These are phyloP conservation scores for Laburnicola sp. DNA, from an alignment of 2,329 filamentous ascomycete genomes.

Conservation along the genomic window DNA sequence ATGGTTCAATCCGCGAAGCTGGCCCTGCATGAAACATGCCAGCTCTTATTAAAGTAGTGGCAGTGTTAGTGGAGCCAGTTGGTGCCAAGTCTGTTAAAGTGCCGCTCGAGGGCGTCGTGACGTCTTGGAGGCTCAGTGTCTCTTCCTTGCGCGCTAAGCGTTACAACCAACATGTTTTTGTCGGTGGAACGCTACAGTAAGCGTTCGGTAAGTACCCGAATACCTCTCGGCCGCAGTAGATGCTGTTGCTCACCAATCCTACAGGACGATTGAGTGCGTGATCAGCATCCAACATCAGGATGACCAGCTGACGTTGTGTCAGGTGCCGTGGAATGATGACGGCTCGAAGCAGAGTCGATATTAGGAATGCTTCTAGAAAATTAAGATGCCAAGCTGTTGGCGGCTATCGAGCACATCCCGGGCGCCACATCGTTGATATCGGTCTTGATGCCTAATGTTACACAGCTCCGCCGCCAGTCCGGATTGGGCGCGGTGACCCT, in stretches of 20 bases:
- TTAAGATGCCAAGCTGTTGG: conserved; percentile 1
- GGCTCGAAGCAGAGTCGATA: conserved; percentile 7
- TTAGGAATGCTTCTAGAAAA: conserved; percentile 9
- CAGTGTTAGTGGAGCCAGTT: conserved; percentile 29
- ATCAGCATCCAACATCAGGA: neutral
- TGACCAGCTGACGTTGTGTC: conserved; percentile 3
- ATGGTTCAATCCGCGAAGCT: conserved; percentile 27
- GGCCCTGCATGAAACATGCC: conserved; percentile 39
- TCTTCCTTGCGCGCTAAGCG: conserved; percentile 13
- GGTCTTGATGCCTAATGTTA: conserved; percentile 6
- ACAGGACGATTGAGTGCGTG: neutral
- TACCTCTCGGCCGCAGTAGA: neutral
- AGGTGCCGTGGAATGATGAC: conserved; percentile 5
- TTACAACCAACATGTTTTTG: no score
- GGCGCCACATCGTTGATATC: conserved; percentile 4
- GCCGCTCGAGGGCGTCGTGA: conserved; percentile 20
- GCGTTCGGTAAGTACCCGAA: conserved; percentile 1
- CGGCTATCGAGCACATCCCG: conserved; percentile 3
- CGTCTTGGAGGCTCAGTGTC: conserved; percentile 28
- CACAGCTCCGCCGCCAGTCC: conserved; percentile 1
- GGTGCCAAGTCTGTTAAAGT: conserved; percentile 30
- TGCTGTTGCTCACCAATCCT: conserved; percentile 1
- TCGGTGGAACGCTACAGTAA: conserved; percentile 1
- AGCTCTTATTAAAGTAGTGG: conserved; percentile 23
- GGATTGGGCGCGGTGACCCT: conserved; percentile 3